These are phyloP conservation scores for Penicillium sp. DNA, from an alignment of 2,329 filamentous ascomycete genomes.

Conservation along the genomic window DNA sequence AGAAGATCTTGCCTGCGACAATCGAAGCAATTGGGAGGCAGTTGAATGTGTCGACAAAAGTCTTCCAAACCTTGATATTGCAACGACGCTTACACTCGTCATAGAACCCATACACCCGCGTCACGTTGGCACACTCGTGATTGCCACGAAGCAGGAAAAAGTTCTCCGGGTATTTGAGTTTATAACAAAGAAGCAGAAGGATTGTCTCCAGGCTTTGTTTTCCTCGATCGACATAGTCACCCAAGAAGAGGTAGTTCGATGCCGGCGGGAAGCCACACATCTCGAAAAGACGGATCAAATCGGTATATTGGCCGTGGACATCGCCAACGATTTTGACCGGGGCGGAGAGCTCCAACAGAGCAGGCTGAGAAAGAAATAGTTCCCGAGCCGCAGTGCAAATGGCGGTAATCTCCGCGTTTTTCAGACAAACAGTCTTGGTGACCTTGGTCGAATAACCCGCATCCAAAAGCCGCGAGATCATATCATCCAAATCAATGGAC, in stretches of 20 bases:
- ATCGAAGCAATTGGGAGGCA: constrained; percentile 93
- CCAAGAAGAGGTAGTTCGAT: constrained; percentile 89
- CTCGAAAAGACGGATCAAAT: constrained; percentile 94
- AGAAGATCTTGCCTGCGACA: constrained; percentile 96
- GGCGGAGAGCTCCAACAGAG: constrained; percentile 83
- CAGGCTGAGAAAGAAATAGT: constrained; percentile 85
- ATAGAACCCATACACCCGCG: constrained; percentile 94
- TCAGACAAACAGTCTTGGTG: constrained; percentile 93
- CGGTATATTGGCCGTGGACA: constrained; percentile 94
- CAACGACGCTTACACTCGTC: constrained; percentile 95
- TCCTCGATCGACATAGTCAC: constrained; percentile 93
- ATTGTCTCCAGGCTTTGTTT: constrained; percentile 97
- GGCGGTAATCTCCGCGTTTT: constrained; percentile 94
- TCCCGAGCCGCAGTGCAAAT: constrained; percentile 89
- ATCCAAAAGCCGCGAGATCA: constrained; percentile 90
- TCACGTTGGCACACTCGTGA: constrained; percentile 95
- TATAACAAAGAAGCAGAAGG: constrained; percentile 87
- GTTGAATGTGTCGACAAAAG: constrained; percentile 95
- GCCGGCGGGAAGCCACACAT: constrained; percentile 96
- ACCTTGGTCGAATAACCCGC: constrained; percentile 95
- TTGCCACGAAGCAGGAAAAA: constrained; percentile 94
- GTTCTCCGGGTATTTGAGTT: constrained; percentile 95
- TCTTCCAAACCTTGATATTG: constrained; percentile 98
- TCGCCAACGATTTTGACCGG: constrained; percentile 98
- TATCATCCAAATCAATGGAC: constrained; percentile 91